Percentiles rank a stretch among this genome's conserved stretches.
phyloP scores from a whole-genome alignment of 257 asterid species.

The Gentiana macrophylla region DNA sequence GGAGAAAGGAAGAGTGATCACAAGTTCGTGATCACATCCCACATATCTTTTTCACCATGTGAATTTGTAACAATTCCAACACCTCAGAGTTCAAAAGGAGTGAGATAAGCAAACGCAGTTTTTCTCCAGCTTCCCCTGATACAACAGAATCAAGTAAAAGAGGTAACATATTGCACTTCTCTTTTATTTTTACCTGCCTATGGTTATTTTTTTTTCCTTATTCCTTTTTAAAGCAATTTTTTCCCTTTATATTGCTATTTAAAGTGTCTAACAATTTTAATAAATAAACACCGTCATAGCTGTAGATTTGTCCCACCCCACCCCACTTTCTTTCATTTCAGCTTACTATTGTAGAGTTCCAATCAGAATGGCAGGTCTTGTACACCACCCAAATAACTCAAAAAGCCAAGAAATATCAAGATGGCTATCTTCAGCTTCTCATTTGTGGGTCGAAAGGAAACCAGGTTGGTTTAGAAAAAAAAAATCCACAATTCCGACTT shows the following conservation, averaged over 20 bases:
- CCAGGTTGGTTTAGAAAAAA: constrained; percentile 44
- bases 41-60: no score
- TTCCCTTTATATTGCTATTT: neutral
- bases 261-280: no score
- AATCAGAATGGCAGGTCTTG: constrained; percentile 78
- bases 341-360: constrained; percentile 1
- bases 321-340: neutral
- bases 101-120: constrained; percentile 38
- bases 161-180: constrained; percentile 27
- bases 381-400: constrained; percentile 81
- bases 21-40: no score
- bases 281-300: neutral
- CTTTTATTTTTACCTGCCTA: neutral
- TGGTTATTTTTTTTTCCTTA: neutral
- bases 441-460: constrained; percentile 61
- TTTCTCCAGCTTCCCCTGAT: constrained; percentile 48
- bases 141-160: constrained; percentile 26
- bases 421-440: constrained; percentile 59
- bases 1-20: no score
- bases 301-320: neutral
- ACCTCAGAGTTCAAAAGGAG: constrained; percentile 70
- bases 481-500: neutral
- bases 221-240: neutral
- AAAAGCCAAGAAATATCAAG: constrained; percentile 77
- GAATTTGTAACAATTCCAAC: neutral